A percentile compares a stretch with the other conserved stretches of the same genome.
These are phyloP conservation scores for Hamigera avellanea DNA, from an alignment of 495 filamentous ascomycete genomes.

Conservation along the genomic window DNA sequence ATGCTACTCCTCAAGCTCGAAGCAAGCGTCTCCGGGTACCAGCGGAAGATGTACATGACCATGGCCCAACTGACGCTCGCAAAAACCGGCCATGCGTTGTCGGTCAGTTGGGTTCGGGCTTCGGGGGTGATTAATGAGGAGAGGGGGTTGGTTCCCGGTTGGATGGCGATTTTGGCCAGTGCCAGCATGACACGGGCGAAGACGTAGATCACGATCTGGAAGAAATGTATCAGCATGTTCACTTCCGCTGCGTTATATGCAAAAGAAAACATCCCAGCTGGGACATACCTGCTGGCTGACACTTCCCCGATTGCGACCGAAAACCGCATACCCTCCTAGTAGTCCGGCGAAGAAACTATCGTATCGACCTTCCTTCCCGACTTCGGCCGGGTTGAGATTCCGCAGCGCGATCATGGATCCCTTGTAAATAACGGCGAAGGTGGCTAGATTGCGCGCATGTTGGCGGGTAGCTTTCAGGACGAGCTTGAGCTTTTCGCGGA, in stretches of 20 bases:
- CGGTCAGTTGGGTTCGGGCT: slow-evolving; percentile 38
- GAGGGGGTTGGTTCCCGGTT: slow-evolving; percentile 42
- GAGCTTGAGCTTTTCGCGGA: slow-evolving; percentile 66
- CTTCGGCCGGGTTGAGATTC: slow-evolving; percentile 45
- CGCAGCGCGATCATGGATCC: slow-evolving; percentile 58
- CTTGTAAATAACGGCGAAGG: slow-evolving; percentile 89
- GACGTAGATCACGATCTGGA: slow-evolving; percentile 83
- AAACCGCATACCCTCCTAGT: slow-evolving; percentile 84
- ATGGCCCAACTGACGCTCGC: slow-evolving; percentile 77
- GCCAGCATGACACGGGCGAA: slow-evolving; percentile 85
- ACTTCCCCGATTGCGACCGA: slow-evolving; percentile 69
- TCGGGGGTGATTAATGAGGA: slow-evolving; percentile 30
- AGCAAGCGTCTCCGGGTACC: slow-evolving; percentile 82
- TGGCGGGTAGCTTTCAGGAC: slow-evolving; percentile 77
- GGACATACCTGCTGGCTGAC: slow-evolving; percentile 71
- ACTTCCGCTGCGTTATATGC: too few relatives aligned
- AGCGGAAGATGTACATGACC: slow-evolving; percentile 93
- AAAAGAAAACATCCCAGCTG: too few relatives aligned
- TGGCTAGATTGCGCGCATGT: slow-evolving; percentile 84
- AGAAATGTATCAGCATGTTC: too few relatives aligned
- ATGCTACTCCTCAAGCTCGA: slow-evolving; percentile 89
- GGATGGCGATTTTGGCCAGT: slow-evolving; percentile 67
- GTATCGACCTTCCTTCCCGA: slow-evolving; percentile 54
- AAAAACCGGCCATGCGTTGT: slow-evolving; percentile 83
- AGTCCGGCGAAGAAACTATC: slow-evolving; percentile 87